A percentile compares a stretch with the other conserved stretches of the same genome.
These are phyloP conservation scores for Solanum chiquidenum DNA, from an alignment of 257 asterid genomes.

Conservation along the genomic window DNA sequence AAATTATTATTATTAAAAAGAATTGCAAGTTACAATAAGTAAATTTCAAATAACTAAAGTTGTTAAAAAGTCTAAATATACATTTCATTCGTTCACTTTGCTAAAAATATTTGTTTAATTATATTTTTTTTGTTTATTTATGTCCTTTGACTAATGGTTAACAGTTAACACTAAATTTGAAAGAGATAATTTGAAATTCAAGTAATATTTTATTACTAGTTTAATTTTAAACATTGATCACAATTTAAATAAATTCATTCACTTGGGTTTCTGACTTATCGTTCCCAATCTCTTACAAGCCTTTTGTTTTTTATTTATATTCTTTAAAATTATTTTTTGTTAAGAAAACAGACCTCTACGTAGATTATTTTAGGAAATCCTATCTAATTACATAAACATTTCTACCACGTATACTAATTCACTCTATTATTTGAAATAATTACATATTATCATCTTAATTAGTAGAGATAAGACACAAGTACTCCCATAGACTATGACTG, in stretches of 20 bases:
- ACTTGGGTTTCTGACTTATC: not conserved
- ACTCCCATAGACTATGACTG: accelerated
- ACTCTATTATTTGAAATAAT: too few species aligned
- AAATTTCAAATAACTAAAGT: not conserved
- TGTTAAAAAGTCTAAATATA: not conserved
- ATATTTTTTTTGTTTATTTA: not conserved
- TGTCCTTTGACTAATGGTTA: too few species aligned
- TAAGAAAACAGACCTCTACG: not conserved
- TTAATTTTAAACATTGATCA: not conserved
- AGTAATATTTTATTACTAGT: not conserved
- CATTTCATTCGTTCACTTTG: too few species aligned
- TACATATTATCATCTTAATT: not conserved
- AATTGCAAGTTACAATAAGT: not conserved
- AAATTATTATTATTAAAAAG: too few species aligned
- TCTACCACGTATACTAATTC: not conserved
- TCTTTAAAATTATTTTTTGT: not conserved
- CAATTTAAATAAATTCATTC: not conserved
- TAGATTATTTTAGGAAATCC: too few species aligned
- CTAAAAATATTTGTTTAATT: too few species aligned
- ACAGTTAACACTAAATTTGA: too few species aligned
- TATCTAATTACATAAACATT: too few species aligned
- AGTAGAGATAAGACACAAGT: not conserved
- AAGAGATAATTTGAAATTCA: not conserved
- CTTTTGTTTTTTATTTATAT: not conserved
- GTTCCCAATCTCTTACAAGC: not conserved